Conservation (phyloP, 148 eudicot species). For the Amaranthus cruentus region DNA sequence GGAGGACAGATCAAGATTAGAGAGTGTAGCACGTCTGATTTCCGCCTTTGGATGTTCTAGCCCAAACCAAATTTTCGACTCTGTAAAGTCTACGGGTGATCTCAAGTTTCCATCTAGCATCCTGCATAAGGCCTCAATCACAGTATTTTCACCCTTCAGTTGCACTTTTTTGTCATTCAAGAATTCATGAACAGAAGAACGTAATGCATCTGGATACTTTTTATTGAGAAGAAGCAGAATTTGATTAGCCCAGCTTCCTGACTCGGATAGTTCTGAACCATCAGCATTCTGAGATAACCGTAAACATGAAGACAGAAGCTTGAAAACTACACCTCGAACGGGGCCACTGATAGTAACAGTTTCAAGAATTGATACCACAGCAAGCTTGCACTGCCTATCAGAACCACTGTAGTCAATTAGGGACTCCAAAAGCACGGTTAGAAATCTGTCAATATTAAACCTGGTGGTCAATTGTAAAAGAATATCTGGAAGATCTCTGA, state of each 20-base stretch:
- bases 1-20: conserved; percentile 46
- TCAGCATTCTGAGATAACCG: conserved; percentile 37
- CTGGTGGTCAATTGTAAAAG: conserved; percentile 54
- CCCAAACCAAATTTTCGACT: conserved; percentile 72
- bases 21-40: conserved; percentile 55
- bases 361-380: conserved; percentile 50
- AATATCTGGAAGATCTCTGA: conserved; percentile 58
- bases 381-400: conserved; percentile 43
- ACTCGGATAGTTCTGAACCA: conserved; percentile 32
- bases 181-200: conserved; percentile 56
- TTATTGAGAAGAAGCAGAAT: conserved; percentile 45
- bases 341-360: conserved; percentile 42
- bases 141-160: conserved; percentile 43
- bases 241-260: conserved; percentile 56
- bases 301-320: conserved; percentile 53
- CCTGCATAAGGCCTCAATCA: conserved; percentile 53
- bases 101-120: conserved; percentile 53
- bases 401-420: conserved; percentile 58
- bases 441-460: conserved; percentile 74
- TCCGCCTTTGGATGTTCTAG: conserved; percentile 90
- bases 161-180: conserved; percentile 55
- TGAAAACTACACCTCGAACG: conserved; percentile 42
- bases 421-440: conserved; percentile 59
- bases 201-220: conserved; percentile 62
- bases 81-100: conserved; percentile 41